Base-by-base conservation (phyloP, 2,329 filamentous ascomycete species). In the Proliferodiscus dingleyae region DNA sequence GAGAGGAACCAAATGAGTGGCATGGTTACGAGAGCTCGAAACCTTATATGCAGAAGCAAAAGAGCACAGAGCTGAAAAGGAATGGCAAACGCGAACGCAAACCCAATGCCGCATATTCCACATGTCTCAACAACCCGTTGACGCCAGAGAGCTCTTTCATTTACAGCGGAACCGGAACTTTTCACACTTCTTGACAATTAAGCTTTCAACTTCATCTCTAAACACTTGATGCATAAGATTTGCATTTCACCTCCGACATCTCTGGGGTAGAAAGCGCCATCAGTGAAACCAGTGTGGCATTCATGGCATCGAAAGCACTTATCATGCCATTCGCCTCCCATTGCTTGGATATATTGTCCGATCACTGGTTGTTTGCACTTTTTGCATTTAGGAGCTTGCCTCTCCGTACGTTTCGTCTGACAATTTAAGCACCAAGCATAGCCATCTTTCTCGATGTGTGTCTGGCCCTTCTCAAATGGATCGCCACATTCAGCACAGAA, bases 401-500 rank as follows among this genome's bases (percentile, higher is more conserved):
- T 79, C 66, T 94, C 89, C 10, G 89, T 96, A 26, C 93, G 81
- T 62, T 89, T 87, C 11, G 90, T 94, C 70, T 97, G 91, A 64
- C 93, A 98, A 18, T 78, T 78, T 37, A 97, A 80, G 67, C 93
- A 98, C 90, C 93, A 98, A 4, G 93, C 93, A 66, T 95, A 97
- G 8, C 91, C 91, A 56, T 97, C 91, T 68, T 95, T 95, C 65
- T 98, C 93, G 45, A 98, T 83, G 60, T 84, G 81, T 37, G 80
- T 83, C 68, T 75, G 78, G 49, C 78, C 78, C 38, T 74, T 73
- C 55, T 76, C 88, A 64, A 98, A 98, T 0, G 93, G 91, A 69
- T 98, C 91, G 56, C 93, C 93, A 64, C 93, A 98, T 73, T 98
- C 89, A 33, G 93, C 93, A 63, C 93, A 98, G 77, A 98, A 98